Percentiles rank a stretch among this genome's conserved stretches.
Evolutionary conservation across 2,329 filamentous ascomycete genomes (phyloP).

Genomic region (Fusarium annulatum): DNA sequence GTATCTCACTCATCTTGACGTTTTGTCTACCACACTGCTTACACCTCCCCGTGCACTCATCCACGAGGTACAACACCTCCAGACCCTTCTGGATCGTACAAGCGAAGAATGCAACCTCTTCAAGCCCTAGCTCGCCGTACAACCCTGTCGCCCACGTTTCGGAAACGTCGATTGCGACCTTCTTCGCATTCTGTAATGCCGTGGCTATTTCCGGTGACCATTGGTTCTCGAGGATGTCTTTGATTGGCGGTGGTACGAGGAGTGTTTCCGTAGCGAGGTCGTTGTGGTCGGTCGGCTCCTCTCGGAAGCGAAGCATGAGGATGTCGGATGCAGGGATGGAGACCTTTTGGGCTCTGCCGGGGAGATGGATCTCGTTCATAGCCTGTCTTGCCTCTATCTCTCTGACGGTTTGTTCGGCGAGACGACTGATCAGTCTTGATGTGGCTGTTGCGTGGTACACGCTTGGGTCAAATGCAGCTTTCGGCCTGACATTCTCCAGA

Average conservation of each 20-base stretch:
- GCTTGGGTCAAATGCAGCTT: conserved; percentile 25
- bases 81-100: conserved; percentile 45
- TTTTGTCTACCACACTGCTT: conserved; percentile 29
- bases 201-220: conserved; percentile 46
- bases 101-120: conserved; percentile 47
- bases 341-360: conserved; percentile 39
- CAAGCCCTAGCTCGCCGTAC: conserved; percentile 34
- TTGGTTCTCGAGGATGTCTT: conserved; percentile 41
- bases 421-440: conserved; percentile 17
- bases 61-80: conserved; percentile 49
- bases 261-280: conserved; percentile 20
- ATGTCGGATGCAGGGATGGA: conserved; percentile 43
- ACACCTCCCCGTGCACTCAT: conserved; percentile 44
- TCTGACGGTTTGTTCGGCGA: conserved; percentile 10
- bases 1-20: conserved; percentile 23
- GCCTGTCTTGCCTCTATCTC: not conserved
- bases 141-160: conserved; percentile 42
- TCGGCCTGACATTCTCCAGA: not conserved
- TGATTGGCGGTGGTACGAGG: conserved; percentile 36
- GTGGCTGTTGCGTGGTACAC: conserved; percentile 24
- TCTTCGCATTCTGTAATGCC: conserved; percentile 40
- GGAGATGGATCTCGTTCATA: conserved; percentile 42
- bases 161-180: conserved; percentile 46
- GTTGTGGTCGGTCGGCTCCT: conserved; percentile 18
- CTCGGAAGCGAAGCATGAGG: conserved; percentile 45